phyloP scores from a whole-genome alignment of 148 eudicot species.

The Fagopyrum esculentum region DNA sequence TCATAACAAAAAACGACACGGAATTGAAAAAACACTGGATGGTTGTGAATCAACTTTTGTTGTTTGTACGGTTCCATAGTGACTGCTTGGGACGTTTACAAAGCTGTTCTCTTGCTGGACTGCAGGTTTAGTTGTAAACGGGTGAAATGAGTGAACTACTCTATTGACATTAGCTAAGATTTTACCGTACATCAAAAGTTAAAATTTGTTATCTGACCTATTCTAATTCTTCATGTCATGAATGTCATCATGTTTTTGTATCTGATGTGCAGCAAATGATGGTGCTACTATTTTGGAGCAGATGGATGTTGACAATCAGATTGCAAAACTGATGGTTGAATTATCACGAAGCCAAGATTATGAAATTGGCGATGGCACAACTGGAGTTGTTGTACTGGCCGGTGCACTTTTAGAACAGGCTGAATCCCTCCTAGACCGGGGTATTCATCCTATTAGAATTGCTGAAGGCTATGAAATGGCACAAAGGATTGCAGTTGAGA shows the following conservation, averaged over 20 bases:
- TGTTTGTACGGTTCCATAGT: not conserved
- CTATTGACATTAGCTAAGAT: not conserved
- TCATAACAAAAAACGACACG: no score
- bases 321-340: slow-evolving; percentile 96
- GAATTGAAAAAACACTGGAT: not conserved
- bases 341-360: slow-evolving; percentile 94
- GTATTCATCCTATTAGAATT: slow-evolving; percentile 90
- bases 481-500: slow-evolving; percentile 75
- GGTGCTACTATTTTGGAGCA: slow-evolving; percentile 97
- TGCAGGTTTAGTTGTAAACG: not conserved
- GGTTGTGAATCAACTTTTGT: not conserved
- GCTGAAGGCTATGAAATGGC: slow-evolving; percentile 96
- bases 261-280: slow-evolving; percentile 64
- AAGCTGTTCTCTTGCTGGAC: not conserved
- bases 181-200: not conserved
- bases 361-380: slow-evolving; percentile 97
- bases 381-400: slow-evolving; percentile 98
- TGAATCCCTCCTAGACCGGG: slow-evolving; percentile 78
- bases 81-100: not conserved
- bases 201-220: not conserved
- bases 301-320: slow-evolving; percentile 95
- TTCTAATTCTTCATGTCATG: not conserved
- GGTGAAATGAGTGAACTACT: not conserved
- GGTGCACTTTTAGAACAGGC: slow-evolving; percentile 91
- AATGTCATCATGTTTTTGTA: not conserved